Evolutionary conservation across 2,329 filamentous ascomycete genomes (phyloP).

Genomic region (Neurospora sp.): DNA sequence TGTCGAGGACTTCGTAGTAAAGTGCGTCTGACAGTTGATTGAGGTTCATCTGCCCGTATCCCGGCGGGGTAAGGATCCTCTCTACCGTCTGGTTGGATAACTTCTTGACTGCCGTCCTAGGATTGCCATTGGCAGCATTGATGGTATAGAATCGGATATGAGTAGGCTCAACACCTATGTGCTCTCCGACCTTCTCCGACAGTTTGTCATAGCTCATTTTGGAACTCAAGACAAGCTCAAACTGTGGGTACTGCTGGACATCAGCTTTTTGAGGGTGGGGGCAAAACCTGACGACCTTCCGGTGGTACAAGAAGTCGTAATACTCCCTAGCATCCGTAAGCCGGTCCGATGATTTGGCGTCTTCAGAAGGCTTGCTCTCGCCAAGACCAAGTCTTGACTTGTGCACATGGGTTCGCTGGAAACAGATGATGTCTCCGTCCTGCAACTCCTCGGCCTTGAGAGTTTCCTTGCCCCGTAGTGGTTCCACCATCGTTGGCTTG

Average conservation of each 20-base stretch:
- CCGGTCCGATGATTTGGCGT: slow-evolving; percentile 36
- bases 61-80: slow-evolving; percentile 68
- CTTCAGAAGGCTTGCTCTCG: slow-evolving; percentile 28
- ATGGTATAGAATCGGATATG: slow-evolving; percentile 89
- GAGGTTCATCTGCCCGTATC: slow-evolving; percentile 58
- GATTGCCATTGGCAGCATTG: slow-evolving; percentile 63
- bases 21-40: slow-evolving; percentile 67
- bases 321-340: slow-evolving; percentile 70
- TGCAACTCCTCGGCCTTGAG: slow-evolving; percentile 88
- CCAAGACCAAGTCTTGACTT: slow-evolving; percentile 31
- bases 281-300: slow-evolving; percentile 67
- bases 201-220: slow-evolving; percentile 88
- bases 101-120: slow-evolving; percentile 70
- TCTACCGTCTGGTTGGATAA: slow-evolving; percentile 59
- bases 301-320: slow-evolving; percentile 88
- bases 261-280: slow-evolving; percentile 52
- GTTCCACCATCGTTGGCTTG: slow-evolving; percentile 95
- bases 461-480: slow-evolving; percentile 82
- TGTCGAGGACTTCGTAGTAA: slow-evolving; percentile 89
- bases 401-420: slow-evolving; percentile 56
- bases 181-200: slow-evolving; percentile 69
- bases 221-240: slow-evolving; percentile 69
- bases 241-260: slow-evolving; percentile 50
- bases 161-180: slow-evolving; percentile 67
- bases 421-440: slow-evolving; percentile 93